A percentile compares a stretch with the other conserved stretches of the same genome.
These are phyloP conservation scores for Nigrospora oryzae DNA, from an alignment of 2,329 filamentous ascomycete species.

Conservation along the genomic window DNA sequence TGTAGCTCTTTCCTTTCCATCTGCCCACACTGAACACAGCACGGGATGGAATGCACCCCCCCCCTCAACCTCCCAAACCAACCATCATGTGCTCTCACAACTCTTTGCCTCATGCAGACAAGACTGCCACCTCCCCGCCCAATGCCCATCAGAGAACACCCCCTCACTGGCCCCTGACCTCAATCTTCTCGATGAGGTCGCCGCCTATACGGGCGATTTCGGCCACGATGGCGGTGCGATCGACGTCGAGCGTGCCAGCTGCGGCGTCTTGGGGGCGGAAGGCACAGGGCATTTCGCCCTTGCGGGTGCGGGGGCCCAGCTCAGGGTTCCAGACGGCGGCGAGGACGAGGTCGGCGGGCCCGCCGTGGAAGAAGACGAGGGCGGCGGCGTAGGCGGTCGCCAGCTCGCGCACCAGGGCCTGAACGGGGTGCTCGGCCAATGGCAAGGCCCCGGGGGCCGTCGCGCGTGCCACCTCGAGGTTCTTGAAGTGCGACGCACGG, in stretches of 20 bases:
- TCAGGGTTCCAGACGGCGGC: slow-evolving; percentile 52
- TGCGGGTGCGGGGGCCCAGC: slow-evolving; percentile 51
- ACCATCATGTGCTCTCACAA: too few relatives aligned
- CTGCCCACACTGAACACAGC: too few relatives aligned
- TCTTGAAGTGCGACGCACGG: slow-evolving; percentile 60
- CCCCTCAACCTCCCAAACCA: too few relatives aligned
- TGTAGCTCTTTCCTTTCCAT: too few relatives aligned
- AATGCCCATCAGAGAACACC: not conserved
- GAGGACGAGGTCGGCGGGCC: slow-evolving; percentile 44
- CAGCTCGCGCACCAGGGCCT: slow-evolving; percentile 60
- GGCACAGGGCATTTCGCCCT: slow-evolving; percentile 62
- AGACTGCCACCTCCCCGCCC: not conserved
- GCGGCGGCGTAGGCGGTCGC: slow-evolving; percentile 56
- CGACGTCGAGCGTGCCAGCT: slow-evolving; percentile 47
- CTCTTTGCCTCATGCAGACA: not conserved
- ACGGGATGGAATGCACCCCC: too few relatives aligned
- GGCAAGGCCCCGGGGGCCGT: slow-evolving; percentile 29
- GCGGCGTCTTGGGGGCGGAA: slow-evolving; percentile 45
- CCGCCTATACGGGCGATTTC: slow-evolving; percentile 66
- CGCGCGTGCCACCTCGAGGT: slow-evolving; percentile 56
- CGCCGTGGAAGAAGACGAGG: slow-evolving; percentile 73
- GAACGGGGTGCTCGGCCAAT: slow-evolving; percentile 51
- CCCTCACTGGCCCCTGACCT: slow-evolving; percentile 16
- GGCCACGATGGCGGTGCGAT: slow-evolving; percentile 57
- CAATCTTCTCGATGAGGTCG: slow-evolving; percentile 52